Evolutionary conservation across 225 moss, liverwort and hornwort species (phyloP).

Genomic region (Neckera pumila): DNA sequence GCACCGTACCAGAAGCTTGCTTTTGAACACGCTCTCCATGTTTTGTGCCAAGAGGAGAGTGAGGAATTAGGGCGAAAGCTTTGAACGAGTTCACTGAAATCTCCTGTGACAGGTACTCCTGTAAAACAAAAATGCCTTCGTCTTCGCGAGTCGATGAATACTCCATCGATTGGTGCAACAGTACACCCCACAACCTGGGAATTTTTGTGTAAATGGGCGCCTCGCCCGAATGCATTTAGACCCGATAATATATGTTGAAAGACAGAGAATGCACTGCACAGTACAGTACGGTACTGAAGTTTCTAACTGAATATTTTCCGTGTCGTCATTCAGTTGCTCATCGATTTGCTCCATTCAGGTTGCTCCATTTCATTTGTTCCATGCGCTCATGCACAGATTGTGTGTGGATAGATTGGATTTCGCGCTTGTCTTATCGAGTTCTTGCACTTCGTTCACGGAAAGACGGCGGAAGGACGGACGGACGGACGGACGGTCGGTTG

Average conservation of each 20-base stretch:
- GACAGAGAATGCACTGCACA: not conserved
- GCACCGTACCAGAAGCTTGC: not conserved
- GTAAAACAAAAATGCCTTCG: not conserved
- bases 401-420: not conserved
- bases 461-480: not conserved
- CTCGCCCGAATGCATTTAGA: not conserved
- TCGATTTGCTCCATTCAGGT: not conserved
- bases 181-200: not conserved
- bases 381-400: not conserved
- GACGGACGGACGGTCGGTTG: not conserved
- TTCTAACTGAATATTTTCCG: not conserved
- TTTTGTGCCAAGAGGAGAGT: not conserved
- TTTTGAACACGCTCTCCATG: not conserved
- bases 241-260: not conserved
- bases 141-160: not conserved
- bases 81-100: not conserved
- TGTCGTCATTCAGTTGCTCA: not conserved
- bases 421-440: not conserved
- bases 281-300: not conserved
- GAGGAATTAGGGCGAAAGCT: not conserved
- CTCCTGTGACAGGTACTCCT: not conserved
- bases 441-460: not conserved
- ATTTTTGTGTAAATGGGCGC: not conserved
- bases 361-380: not conserved
- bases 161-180: not conserved